Conservation (phyloP, 371 early-diverging fungal species). For the Haplosporangium sp. region DNA sequence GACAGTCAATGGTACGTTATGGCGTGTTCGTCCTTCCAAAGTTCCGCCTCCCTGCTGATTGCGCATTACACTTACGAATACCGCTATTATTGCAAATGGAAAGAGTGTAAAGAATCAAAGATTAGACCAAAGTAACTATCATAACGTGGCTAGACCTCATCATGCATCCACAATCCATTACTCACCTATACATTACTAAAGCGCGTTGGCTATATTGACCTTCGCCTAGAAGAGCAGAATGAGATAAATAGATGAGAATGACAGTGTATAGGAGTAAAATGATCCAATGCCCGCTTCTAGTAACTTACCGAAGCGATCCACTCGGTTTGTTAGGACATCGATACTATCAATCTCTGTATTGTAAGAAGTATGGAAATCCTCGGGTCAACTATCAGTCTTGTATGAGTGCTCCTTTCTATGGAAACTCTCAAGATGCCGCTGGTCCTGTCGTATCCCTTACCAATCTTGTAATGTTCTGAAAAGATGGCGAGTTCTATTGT, state of each 20-base stretch:
- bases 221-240: constrained; percentile 55
- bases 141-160: neutral
- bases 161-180: neutral
- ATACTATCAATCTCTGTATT: constrained; percentile 68
- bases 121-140: neutral
- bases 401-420: too few species aligned
- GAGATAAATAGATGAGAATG: neutral
- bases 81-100: constrained; percentile 43
- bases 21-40: neutral
- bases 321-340: constrained; percentile 68
- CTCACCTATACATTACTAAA: constrained; percentile 62
- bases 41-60: neutral
- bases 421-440: neutral
- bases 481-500: constrained; percentile 64
- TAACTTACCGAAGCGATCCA: constrained; percentile 64
- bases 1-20: neutral
- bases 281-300: neutral
- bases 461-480: constrained; percentile 62
- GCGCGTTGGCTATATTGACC: constrained; percentile 61
- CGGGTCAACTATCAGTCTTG: too few species aligned
- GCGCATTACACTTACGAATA: constrained; percentile 63
- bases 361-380: neutral
- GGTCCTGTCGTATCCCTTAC: constrained; percentile 31
- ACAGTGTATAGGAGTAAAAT: neutral
- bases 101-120: neutral